These are phyloP conservation scores for Cordia subcordata DNA, from an alignment of 257 asterid species.

Conservation along the genomic window DNA sequence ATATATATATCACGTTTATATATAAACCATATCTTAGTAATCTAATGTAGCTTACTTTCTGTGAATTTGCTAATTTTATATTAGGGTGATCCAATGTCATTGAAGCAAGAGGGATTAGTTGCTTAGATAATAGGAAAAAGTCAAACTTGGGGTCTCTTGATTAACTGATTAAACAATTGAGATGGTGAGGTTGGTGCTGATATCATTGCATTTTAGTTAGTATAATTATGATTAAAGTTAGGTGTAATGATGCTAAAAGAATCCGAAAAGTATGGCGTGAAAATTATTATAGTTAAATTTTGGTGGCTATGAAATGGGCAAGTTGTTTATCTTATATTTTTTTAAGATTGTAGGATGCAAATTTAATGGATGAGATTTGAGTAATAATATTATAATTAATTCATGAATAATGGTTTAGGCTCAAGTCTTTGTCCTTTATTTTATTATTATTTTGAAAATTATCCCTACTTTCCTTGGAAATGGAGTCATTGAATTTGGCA, in stretches of 20 bases:
- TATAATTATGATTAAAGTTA: conserved; percentile 21
- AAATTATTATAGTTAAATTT: conserved; percentile 1
- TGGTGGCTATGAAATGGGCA: conserved; percentile 1
- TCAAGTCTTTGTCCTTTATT: conserved; percentile 14
- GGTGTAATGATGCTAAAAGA: conserved; percentile 19
- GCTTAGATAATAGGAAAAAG: conserved; percentile 18
- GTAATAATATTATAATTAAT: conserved; percentile 5
- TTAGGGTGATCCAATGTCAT: background rate
- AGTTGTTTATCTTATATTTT: conserved; percentile 6
- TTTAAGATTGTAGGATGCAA: conserved; percentile 5
- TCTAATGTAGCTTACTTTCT: background rate
- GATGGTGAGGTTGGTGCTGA: conserved; percentile 13
- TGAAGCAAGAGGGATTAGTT: background rate
- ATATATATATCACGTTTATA: no score
- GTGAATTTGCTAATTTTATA: background rate
- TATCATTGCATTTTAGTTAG: conserved; percentile 6
- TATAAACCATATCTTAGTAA: no score
- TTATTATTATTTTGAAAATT: background rate
- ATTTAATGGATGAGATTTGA: conserved; percentile 10
- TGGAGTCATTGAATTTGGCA: background rate
- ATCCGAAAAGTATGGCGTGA: conserved; percentile 12
- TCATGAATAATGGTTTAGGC: conserved; percentile 16
- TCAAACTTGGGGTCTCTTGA: conserved; percentile 39
- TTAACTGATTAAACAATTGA: conserved; percentile 16
- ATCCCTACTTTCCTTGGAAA: background rate